A percentile compares a stretch with the other conserved stretches of the same genome.
These are phyloP conservation scores for Aspergillaceae sp. DNA, from an alignment of 2,329 filamentous ascomycete species.

Conservation along the genomic window DNA sequence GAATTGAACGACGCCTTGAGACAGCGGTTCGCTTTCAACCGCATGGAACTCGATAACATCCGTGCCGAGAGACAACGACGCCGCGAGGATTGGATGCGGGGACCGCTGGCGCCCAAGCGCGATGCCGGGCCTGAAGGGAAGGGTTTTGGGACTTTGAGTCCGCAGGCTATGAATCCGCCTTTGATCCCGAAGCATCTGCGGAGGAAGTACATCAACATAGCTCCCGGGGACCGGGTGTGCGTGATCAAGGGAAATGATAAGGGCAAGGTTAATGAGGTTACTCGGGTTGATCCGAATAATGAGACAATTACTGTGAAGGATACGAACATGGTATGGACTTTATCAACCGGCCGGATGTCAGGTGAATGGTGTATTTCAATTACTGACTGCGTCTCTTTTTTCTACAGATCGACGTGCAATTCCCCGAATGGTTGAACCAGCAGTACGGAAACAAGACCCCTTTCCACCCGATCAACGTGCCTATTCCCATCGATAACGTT, in stretches of 20 bases:
- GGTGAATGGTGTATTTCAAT: too few species aligned
- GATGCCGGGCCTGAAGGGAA: conserved; percentile 55
- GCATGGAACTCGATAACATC: conserved; percentile 29
- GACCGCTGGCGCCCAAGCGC: conserved; percentile 66
- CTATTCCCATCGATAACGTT: conserved; percentile 61
- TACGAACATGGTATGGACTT: conserved; percentile 50
- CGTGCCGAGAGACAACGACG: conserved; percentile 48
- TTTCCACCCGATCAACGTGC: conserved; percentile 43
- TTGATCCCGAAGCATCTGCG: conserved; percentile 32
- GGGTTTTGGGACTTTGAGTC: conserved; percentile 50
- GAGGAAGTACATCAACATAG: conserved; percentile 52
- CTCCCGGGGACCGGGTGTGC: conserved; percentile 68
- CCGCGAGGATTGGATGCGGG: conserved; percentile 69
- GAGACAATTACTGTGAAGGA: conserved; percentile 56
- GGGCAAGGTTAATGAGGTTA: conserved; percentile 73
- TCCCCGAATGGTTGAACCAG: conserved; percentile 30
- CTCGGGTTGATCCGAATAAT: conserved; percentile 44
- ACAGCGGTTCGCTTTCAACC: conserved; percentile 23
- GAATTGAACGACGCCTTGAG: conserved; percentile 24
- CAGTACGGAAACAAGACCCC: conserved; percentile 31
- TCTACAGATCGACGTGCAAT: conserved; percentile 34
- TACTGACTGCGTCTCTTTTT: background rate
- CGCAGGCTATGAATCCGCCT: conserved; percentile 28
- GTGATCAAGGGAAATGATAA: conserved; percentile 68
- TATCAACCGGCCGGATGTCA: background rate